Evolutionary conservation across 371 early-diverging fungal species (phyloP), one percentile per base, ranked within the genome.

Genomic region (Basidiobolus meristosporus): DNA sequence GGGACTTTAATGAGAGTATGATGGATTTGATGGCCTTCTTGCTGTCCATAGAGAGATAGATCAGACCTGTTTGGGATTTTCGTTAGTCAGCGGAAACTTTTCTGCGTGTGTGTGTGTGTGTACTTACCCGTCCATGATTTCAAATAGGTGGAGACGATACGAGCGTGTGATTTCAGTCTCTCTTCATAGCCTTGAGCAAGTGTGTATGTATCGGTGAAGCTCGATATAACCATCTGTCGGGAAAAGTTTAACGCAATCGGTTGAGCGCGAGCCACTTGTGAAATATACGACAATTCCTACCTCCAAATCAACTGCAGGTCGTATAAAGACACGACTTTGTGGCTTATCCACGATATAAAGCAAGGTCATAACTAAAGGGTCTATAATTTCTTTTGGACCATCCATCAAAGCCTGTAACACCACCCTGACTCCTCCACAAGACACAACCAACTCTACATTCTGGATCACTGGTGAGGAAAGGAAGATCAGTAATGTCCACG

Each of bases 251-350:
- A 18, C 42, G 26, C 2, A 26, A 17, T 35, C 19, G 26, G n/a
- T 46, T 47, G 16, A 15, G 31, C 4, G 26, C 15, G 10, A 16
- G 14, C 47, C 30, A n/a, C 17, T 16, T 14, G 28, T 21, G 18
- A 44, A 7, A 28, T 48, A 34, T 22, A 17, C 26, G 20, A 47
- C 28, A 22, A n/a, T 10, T 18, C 20, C 21, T 53, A 73, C 73
- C 63, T 78, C 79, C 0, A 77, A 51, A 43, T 90, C 90, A 3
- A 84, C 72, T 10, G 75, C 70, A 0, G 85, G 83, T 41, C 83
- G 48, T 15, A 87, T 48, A 45, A 68, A 85, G 14, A 54, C 41
- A 14, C 90, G 46, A 10, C 71, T 68, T 3, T 60, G 56, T 5
- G 80, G 73, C 7, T 59, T 58, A 53, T 90, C 88, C 17, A 87